phyloP scores from a whole-genome alignment of 2,329 filamentous ascomycete genomes.

The Ustulina deusta region DNA sequence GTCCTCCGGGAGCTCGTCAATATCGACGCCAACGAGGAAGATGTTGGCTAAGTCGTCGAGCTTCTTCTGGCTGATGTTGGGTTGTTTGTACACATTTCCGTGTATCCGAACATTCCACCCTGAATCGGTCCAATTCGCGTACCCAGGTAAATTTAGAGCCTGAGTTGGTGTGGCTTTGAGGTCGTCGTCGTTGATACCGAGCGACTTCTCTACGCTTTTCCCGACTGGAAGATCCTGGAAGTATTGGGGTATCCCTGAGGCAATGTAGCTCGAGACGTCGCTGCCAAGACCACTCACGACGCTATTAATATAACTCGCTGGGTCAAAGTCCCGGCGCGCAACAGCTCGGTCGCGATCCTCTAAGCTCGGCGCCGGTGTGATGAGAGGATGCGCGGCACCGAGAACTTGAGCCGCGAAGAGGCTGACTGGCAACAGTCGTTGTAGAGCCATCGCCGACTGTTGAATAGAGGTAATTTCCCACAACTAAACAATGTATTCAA shows the following conservation, averaged over 20 bases:
- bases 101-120: conserved; percentile 83
- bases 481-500: not conserved
- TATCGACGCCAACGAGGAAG: conserved; percentile 74
- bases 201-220: conserved; percentile 68
- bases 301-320: conserved; percentile 64
- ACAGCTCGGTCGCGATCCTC: conserved; percentile 52
- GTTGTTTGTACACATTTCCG: conserved; percentile 85
- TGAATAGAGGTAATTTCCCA: not conserved
- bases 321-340: conserved; percentile 55
- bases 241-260: conserved; percentile 74
- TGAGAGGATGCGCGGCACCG: conserved; percentile 55
- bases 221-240: conserved; percentile 75
- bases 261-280: conserved; percentile 69
- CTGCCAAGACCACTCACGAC: conserved; percentile 65
- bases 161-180: conserved; percentile 74
- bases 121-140: conserved; percentile 82
- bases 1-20: conserved; percentile 67
- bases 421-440: conserved; percentile 32
- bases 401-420: conserved; percentile 41
- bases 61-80: conserved; percentile 72
- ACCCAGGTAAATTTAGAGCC: conserved; percentile 76
- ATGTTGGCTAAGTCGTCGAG: conserved; percentile 76
- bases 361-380: conserved; percentile 61
- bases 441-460: conserved; percentile 34
- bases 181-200: conserved; percentile 69